Evolutionary conservation across 2,329 filamentous ascomycete species (phyloP).

Genomic region (Emmonsiellopsis sp.): DNA sequence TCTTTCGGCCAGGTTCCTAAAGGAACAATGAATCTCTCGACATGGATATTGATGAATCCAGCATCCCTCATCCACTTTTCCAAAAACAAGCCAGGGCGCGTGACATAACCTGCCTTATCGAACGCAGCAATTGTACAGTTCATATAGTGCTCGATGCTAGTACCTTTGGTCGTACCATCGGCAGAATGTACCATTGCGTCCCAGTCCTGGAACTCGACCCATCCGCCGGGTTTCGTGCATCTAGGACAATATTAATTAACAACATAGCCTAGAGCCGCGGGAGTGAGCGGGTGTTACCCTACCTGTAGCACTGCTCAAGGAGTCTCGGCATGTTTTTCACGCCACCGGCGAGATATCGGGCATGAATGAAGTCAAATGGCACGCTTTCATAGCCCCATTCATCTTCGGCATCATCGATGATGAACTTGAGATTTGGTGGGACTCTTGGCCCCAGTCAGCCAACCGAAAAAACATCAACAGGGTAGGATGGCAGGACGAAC

Average conservation of each 20-base stretch:
- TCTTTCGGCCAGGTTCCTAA: constrained; percentile 20
- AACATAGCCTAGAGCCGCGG: background rate
- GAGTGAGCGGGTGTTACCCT: constrained; percentile 10
- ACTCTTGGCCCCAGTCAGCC: constrained; percentile 20
- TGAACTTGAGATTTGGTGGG: constrained; percentile 46
- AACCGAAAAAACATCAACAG: background rate
- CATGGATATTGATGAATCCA: constrained; percentile 15
- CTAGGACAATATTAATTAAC: background rate
- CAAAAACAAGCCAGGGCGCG: constrained; percentile 4
- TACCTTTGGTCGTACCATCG: constrained; percentile 2
- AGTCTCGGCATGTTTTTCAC: constrained; percentile 47
- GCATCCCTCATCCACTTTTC: constrained; percentile 13
- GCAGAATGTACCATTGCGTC: constrained; percentile 8
- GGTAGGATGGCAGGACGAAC: background rate
- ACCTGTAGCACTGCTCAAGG: constrained; percentile 40
- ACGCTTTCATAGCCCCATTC: constrained; percentile 46
- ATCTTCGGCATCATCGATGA: constrained; percentile 49
- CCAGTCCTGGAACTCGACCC: constrained; percentile 31
- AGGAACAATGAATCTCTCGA: constrained; percentile 13
- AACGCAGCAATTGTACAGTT: background rate
- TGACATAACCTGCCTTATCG: constrained; percentile 1
- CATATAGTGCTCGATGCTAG: constrained; percentile 1
- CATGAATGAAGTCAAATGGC: constrained; percentile 53
- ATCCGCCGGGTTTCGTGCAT: constrained; percentile 30
- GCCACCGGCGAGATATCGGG: constrained; percentile 46